phyloP scores from a whole-genome alignment of 768 basidiomycete genomes.

The Termitomyces sp. region DNA sequence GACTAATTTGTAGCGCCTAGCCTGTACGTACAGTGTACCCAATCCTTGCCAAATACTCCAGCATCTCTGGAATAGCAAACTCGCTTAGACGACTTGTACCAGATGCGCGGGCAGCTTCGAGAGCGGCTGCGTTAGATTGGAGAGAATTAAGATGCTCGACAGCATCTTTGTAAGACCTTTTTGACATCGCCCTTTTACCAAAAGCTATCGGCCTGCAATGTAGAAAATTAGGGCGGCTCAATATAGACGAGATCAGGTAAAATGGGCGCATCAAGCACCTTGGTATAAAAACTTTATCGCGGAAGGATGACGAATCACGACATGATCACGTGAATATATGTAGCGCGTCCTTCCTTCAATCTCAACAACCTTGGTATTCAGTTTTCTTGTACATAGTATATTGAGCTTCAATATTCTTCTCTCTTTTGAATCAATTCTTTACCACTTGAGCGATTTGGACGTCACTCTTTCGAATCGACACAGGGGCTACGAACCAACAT shows the following conservation, averaged over 20 bases:
- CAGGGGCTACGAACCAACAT: not conserved
- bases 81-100: constrained; percentile 50
- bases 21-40: constrained; percentile 68
- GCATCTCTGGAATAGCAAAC: constrained; percentile 81
- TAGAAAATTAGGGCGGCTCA: constrained; percentile 6
- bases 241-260: constrained; percentile 11
- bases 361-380: not conserved
- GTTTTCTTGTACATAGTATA: constrained; percentile 2
- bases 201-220: not conserved
- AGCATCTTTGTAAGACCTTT: constrained; percentile 68
- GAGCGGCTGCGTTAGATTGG: constrained; percentile 90
- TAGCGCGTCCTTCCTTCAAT: not conserved
- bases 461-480: not conserved
- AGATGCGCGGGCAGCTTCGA: constrained; percentile 77
- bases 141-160: constrained; percentile 70
- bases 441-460: not conserved
- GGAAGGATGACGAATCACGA: constrained; percentile 6
- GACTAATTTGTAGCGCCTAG: constrained; percentile 2
- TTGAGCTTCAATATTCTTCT: not conserved
- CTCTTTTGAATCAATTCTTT: not conserved
- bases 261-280: constrained; percentile 8
- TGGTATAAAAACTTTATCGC: constrained; percentile 6
- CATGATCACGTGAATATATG: constrained; percentile 1
- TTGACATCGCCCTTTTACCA: constrained; percentile 42
- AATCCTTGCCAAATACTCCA: constrained; percentile 82